Base-by-base conservation (phyloP, 2,329 filamentous ascomycete genomes). In the Botrytis deweyae region DNA sequence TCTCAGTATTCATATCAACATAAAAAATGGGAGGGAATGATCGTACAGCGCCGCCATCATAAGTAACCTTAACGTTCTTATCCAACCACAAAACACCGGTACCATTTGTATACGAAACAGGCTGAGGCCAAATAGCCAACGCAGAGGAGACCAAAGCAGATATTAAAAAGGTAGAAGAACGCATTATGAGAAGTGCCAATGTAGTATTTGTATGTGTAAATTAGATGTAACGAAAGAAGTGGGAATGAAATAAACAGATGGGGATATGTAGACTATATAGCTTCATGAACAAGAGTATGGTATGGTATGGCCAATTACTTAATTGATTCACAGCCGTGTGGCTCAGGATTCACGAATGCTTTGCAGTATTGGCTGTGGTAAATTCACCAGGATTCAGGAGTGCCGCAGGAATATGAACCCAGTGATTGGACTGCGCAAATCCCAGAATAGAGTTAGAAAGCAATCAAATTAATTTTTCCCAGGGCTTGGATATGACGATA, bases 11-110 rank as follows among this genome's bases (percentile, higher is more conserved):
- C 52, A 65, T 58, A 71, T 74, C 38, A 68, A 66, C 64, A 66
- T 63, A 73, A 46, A 76, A 68, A 73, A 49, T 68, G 76, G 77
- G 76, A 78, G 80, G 80, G 82, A 77, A 79, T 83, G 82, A 86
- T 80, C 87, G 80, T 89, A 90, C 88, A 82, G 79, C 80, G 80
- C 82, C 83, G 78, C 87, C 87, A 82, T 91, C 90, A 80, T 90
- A 90, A 58, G 86, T 88, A 74, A 91, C 83, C 22, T 83, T 78
- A 74, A 90, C 80, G 76, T 83, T 82, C 75, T 86, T 82, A 75
- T 84, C 83, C 78, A 91, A 87, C 82, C 86, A 88, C 75, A 91
- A 81, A 46, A 85, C 83, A 16, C 83, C 83, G 76, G 84, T 84
- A 73, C 89, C 89, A 25, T 85, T 87, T 63, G 83, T 85, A 72